phyloP scores from a whole-genome alignment of 768 basidiomycete genomes.

The Tephrocybe rancida region DNA sequence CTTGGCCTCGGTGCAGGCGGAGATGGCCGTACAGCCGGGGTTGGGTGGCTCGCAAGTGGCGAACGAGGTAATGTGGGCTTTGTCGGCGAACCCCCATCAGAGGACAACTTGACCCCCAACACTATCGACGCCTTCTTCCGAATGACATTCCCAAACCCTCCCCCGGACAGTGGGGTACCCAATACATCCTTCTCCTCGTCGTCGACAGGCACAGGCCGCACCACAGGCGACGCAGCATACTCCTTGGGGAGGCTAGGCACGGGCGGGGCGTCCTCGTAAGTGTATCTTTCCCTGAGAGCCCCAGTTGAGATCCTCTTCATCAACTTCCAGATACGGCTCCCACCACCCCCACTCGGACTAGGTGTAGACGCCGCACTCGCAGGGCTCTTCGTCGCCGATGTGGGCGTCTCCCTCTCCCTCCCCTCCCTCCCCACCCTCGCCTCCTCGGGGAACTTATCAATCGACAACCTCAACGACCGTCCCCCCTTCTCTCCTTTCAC shows the following conservation, averaged over 20 bases:
- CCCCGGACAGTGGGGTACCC: background rate
- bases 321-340: constrained; percentile 63
- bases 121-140: constrained; percentile 16
- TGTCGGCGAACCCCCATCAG: background rate
- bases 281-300: constrained; percentile 59
- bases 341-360: constrained; percentile 23
- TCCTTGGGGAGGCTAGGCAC: constrained; percentile 63
- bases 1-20: constrained; percentile 32
- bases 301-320: constrained; percentile 73
- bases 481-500: constrained; percentile 16
- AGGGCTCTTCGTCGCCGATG: background rate
- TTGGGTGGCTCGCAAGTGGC: background rate
- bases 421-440: background rate
- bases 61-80: background rate
- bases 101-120: constrained; percentile 11
- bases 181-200: background rate
- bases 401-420: background rate
- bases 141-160: constrained; percentile 9
- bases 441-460: constrained; percentile 29
- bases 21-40: background rate
- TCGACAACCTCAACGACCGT: constrained; percentile 33
- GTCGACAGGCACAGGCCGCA: background rate
- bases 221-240: constrained; percentile 10
- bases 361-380: constrained; percentile 17
- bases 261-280: constrained; percentile 35